Percentiles rank a stretch among this genome's conserved stretches.
Conservation (phyloP, 2,329 filamentous ascomycete genomes). For the Colletotrichum musicola region DNA sequence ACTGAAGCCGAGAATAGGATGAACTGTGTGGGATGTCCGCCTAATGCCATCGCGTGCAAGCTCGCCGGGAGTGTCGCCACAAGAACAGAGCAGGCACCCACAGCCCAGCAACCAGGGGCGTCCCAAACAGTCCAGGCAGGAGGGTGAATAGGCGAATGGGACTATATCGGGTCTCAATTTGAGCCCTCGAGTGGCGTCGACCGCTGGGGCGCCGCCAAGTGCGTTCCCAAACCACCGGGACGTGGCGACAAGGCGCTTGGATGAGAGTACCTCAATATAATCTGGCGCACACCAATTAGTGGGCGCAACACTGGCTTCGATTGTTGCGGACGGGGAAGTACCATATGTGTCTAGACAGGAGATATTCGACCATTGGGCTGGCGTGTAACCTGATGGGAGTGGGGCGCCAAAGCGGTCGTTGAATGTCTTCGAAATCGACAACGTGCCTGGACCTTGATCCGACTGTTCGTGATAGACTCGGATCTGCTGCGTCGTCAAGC, state of each 20-base stretch:
- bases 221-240: constrained; percentile 12
- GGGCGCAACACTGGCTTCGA: neutral
- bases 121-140: neutral
- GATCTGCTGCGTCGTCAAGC: no score
- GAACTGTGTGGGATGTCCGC: no score
- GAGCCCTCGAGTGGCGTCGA: constrained; percentile 16
- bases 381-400: no score
- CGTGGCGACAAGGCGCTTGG: neutral
- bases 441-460: no score
- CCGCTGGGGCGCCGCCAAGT: neutral
- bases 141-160: neutral
- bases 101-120: no score
- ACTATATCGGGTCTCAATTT: constrained; percentile 7
- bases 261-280: neutral
- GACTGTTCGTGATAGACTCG: no score
- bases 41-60: no score
- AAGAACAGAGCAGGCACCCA: no score
- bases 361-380: neutral
- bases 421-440: no score
- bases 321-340: neutral
- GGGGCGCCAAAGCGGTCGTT: no score
- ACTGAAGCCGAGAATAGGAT: neutral
- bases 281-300: neutral
- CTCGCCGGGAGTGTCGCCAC: no score
- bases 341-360: neutral